Conservation (phyloP, 495 filamentous ascomycete genomes). For the Clavariopsis aquatica region DNA sequence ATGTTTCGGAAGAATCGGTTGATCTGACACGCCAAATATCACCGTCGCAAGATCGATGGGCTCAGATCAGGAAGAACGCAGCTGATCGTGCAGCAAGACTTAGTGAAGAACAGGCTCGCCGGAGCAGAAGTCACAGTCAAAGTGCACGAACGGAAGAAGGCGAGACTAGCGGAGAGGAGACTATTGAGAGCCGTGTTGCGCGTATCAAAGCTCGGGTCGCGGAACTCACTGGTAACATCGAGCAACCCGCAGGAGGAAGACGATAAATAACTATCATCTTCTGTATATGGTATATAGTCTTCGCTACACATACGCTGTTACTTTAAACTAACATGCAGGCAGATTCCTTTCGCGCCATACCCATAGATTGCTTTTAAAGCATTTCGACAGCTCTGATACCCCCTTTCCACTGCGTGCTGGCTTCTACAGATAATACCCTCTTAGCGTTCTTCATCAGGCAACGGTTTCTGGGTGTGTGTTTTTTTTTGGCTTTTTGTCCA, state of each 20-base stretch:
- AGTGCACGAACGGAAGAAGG: conserved; percentile 69
- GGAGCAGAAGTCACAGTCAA: conserved; percentile 47
- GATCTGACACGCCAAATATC: conserved; percentile 22
- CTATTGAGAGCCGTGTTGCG: conserved; percentile 93
- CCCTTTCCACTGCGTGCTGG: neutral
- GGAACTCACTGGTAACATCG: conserved; percentile 84
- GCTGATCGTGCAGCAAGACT: conserved; percentile 67
- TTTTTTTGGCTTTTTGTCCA: neutral
- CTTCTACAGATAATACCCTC: conserved; percentile 30
- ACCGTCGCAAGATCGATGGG: conserved; percentile 59
- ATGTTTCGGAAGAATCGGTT: conserved; percentile 34
- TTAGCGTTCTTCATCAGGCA: conserved; percentile 5
- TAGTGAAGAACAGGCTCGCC: conserved; percentile 62
- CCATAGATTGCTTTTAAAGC: conserved; percentile 6
- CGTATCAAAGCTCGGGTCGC: conserved; percentile 97
- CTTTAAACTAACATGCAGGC: neutral
- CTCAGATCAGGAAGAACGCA: conserved; percentile 91
- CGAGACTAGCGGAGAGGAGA: conserved; percentile 93
- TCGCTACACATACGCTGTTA: too few species aligned
- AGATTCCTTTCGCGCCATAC: neutral
- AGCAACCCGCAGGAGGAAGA: conserved; percentile 39
- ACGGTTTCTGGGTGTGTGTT: neutral
- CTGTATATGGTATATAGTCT: neutral
- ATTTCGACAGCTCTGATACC: conserved; percentile 30
- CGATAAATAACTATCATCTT: conserved; percentile 5